These are phyloP conservation scores for Vigna hirtella DNA, from an alignment of 306 rosid species.

Conservation along the genomic window DNA sequence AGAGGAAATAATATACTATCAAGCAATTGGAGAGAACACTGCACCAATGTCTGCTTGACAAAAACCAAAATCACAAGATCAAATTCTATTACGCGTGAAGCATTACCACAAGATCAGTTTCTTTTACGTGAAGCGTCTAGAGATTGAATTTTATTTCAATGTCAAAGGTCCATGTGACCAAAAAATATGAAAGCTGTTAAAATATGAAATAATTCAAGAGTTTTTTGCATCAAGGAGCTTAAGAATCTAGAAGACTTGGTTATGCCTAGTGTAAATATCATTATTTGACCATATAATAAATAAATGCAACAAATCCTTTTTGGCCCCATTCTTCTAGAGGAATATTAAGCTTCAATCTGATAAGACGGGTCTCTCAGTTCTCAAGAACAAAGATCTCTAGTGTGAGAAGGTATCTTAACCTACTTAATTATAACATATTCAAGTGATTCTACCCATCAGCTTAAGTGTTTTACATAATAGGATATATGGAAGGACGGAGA, in stretches of 20 bases:
- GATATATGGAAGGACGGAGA: background rate
- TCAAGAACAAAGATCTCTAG: background rate
- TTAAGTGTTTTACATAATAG: background rate
- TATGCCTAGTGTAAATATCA: background rate
- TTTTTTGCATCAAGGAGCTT: background rate
- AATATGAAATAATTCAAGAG: background rate
- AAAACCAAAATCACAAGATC: conserved; percentile 23
- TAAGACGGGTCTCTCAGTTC: background rate
- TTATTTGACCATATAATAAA: background rate
- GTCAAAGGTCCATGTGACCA: background rate
- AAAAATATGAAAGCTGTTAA: background rate
- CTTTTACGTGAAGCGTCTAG: background rate
- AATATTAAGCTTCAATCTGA: background rate
- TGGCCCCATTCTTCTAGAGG: background rate
- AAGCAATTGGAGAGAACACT: conserved; percentile 25
- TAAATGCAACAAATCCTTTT: background rate
- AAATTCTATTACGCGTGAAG: background rate
- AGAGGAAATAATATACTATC: background rate
- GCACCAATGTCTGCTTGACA: background rate
- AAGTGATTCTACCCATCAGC: background rate
- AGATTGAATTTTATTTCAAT: background rate
- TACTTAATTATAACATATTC: conserved; percentile 9
- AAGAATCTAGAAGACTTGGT: background rate
- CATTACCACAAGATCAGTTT: conserved; percentile 26
- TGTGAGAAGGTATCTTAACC: background rate